phyloP scores from a whole-genome alignment of 108 stramenopile genomes.

The Fistulifera solaris region DNA sequence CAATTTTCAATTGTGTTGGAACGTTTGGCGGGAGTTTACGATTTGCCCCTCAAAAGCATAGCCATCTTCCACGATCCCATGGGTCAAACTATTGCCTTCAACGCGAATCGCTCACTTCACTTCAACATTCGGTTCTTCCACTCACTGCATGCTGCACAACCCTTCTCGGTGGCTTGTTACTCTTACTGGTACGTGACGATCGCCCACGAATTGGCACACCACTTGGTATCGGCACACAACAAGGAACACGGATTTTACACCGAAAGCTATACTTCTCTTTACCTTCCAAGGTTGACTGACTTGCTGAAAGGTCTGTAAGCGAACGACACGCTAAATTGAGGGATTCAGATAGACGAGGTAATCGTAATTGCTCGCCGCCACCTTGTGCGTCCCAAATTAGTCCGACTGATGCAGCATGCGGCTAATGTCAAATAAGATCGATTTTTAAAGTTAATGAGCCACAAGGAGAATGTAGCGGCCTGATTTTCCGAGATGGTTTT shows the following conservation, averaged over 20 bases:
- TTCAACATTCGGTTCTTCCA: conserved; percentile 69
- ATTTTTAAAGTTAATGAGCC: no score
- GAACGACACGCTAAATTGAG: no score
- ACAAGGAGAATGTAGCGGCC: no score
- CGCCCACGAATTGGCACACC: conserved; percentile 66
- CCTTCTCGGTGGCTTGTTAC: conserved; percentile 26
- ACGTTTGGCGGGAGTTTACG: conserved; percentile 36
- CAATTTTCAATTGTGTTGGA: conserved; percentile 54
- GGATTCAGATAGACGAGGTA: no score
- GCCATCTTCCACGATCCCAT: conserved; percentile 65
- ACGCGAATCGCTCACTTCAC: conserved; percentile 49
- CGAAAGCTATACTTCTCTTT: conserved; percentile 36
- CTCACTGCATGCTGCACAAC: conserved; percentile 27
- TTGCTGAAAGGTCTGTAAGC: conserved; percentile 5
- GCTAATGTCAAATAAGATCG: no score
- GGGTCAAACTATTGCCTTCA: conserved; percentile 65
- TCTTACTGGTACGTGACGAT: conserved; percentile 59
- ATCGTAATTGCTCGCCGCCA: no score
- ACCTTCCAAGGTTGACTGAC: conserved; percentile 31
- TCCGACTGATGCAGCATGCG: no score
- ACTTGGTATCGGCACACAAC: conserved; percentile 57
- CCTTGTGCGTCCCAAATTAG: no score
- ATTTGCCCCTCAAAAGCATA: conserved; percentile 21
- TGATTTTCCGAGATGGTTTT: no score
- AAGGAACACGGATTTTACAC: conserved; percentile 61